Evolutionary conservation across 768 basidiomycete species (phyloP), one percentile per base, ranked within the genome.

Genomic region (Pleurotus citrinopileatus): DNA sequence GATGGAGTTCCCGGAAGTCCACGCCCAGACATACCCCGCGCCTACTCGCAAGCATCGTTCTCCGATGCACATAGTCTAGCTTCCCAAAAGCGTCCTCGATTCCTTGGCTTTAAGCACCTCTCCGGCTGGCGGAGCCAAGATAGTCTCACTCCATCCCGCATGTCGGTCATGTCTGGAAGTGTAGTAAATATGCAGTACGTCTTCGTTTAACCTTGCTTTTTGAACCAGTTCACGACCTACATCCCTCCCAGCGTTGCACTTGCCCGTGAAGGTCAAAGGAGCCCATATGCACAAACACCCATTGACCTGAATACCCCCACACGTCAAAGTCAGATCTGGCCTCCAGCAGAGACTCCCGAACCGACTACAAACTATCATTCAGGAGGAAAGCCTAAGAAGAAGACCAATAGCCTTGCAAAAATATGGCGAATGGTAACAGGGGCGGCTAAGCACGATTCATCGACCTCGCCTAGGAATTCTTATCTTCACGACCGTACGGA

Each of bases 151-250:
- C 78, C 81, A n/a, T 89, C 90, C 25, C 89, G 87, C 6, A 78
- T 87, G 65, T 87, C 90, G 23, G 88, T 86, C 9, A 78, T 87
- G 65, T 87, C 87, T 2, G 91, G 91, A 51, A 94, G 91, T 62
- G 91, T 94, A 89, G 71, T 93, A 59, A 89, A 93, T 66, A 93
- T 94, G 91, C 91, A 94, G 91, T 93, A 71, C 58, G 89, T 84
- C 1, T 32, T 46, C 44, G 22, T 52, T 50, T 47, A 57, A 15
- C 40, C 47, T 53, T 23, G 20, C 12, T 50, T 34, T 42, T 36
- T 47, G n/a, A n/a, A n/a, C n/a, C n/a, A 42, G 47, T 58, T n/a
- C 48, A 53, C n/a, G 54, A 56, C 56, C 51, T 37, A 10, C 44
- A 20, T 25, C 32, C 55, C 57, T 57, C 44, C 8, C 59, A 93